phyloP scores from a whole-genome alignment of 1,284 basidiomycete genomes.

The Austroboletus niveus region DNA sequence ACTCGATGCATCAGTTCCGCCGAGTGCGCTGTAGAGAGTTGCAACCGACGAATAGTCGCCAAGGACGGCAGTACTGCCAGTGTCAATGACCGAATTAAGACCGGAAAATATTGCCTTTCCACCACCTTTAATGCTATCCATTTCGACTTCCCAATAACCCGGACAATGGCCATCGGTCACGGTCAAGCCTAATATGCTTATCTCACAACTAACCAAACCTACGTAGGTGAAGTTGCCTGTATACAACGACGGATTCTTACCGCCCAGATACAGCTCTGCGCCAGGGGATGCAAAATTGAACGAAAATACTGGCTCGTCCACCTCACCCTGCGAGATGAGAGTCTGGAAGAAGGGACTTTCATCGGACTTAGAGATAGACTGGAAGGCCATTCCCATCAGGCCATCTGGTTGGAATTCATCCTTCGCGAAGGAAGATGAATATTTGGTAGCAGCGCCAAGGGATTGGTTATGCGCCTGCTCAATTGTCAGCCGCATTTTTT shows the following conservation, averaged over 20 bases:
- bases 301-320: slow-evolving; percentile 32
- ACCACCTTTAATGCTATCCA: slow-evolving; percentile 17
- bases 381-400: slow-evolving; percentile 22
- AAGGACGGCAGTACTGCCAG: slow-evolving; percentile 47
- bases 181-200: neutral
- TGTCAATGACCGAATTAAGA: slow-evolving; percentile 38
- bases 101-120: slow-evolving; percentile 9
- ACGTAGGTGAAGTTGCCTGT: slow-evolving; percentile 16
- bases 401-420: slow-evolving; percentile 18
- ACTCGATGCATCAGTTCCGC: slow-evolving; percentile 6
- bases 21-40: slow-evolving; percentile 34
- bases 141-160: slow-evolving; percentile 32
- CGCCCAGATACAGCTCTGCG: slow-evolving; percentile 44
- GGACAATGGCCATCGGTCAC: slow-evolving; percentile 1
- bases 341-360: slow-evolving; percentile 19
- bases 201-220: slow-evolving; percentile 3
- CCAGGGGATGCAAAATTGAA: slow-evolving; percentile 41
- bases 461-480: slow-evolving; percentile 14
- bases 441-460: slow-evolving; percentile 14
- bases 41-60: slow-evolving; percentile 44
- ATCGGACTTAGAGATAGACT: slow-evolving; percentile 9
- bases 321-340: slow-evolving; percentile 21
- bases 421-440: slow-evolving; percentile 4
- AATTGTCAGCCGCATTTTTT: slow-evolving; percentile 1
- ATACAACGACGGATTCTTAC: slow-evolving; percentile 22